A percentile compares a stretch with the other conserved stretches of the same genome.
These are phyloP conservation scores for Cutaneotrichosporon spelunceum DNA, from an alignment of 1,284 basidiomycete genomes.

Conservation along the genomic window DNA sequence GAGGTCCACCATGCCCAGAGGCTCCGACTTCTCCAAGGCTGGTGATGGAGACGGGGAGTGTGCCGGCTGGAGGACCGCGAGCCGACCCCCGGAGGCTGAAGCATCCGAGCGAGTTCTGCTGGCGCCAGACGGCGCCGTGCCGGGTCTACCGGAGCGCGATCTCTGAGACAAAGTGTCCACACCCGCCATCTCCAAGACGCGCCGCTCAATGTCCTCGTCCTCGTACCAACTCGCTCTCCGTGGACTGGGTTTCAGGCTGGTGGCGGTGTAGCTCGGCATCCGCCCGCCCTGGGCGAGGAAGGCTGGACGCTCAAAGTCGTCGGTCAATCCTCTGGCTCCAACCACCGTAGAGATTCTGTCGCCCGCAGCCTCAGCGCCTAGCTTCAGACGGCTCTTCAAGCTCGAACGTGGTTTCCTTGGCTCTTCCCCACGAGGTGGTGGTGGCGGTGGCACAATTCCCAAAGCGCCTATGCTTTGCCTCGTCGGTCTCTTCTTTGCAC, in stretches of 20 bases:
- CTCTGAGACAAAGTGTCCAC: constrained; percentile 19
- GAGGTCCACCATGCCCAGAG: constrained; percentile 21
- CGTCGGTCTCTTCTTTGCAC: constrained; percentile 5
- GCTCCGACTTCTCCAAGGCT: background rate
- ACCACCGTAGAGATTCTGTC: constrained; percentile 35
- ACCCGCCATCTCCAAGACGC: constrained; percentile 46
- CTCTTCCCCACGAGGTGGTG: constrained; percentile 27
- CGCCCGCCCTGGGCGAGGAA: constrained; percentile 19
- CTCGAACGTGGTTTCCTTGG: constrained; percentile 31
- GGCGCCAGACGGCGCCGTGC: background rate
- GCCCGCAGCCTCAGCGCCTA: constrained; percentile 32
- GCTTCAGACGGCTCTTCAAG: constrained; percentile 41
- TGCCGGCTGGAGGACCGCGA: background rate
- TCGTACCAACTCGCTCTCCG: constrained; percentile 7
- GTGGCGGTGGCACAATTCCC: constrained; percentile 20
- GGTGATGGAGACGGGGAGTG: background rate
- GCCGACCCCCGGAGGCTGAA: background rate
- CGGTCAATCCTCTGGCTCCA: constrained; percentile 19
- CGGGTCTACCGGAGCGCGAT: background rate
- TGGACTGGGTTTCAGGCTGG: background rate
- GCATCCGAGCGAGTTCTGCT: background rate
- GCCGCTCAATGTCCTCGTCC: constrained; percentile 42
- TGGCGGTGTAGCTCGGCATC: constrained; percentile 17
- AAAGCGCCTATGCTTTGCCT: constrained; percentile 25
- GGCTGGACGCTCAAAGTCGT: constrained; percentile 23